Conservation (phyloP, 106 monocot species). For the Dioscorea dumetorum region DNA sequence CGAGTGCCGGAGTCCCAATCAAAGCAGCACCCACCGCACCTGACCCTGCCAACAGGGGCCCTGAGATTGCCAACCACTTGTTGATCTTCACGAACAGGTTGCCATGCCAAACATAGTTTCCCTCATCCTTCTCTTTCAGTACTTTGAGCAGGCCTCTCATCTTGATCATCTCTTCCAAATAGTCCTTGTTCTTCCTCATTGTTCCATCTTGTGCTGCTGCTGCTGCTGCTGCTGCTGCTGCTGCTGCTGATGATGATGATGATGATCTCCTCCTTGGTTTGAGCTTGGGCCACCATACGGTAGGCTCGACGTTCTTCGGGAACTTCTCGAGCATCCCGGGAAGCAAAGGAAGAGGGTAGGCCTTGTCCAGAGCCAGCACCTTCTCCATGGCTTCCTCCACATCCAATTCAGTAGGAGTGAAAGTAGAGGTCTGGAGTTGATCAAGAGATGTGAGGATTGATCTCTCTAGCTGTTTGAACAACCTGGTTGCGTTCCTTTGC, state of each 20-base stretch:
- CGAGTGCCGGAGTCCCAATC: slow-evolving; percentile 12
- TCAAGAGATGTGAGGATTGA: slow-evolving; percentile 26
- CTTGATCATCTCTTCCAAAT: slow-evolving; percentile 36
- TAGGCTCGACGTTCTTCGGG: slow-evolving; percentile 48
- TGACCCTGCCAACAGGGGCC: slow-evolving; percentile 47
- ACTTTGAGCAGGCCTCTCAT: slow-evolving; percentile 26
- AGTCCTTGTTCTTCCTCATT: slow-evolving; percentile 53
- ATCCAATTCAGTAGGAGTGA: background rate
- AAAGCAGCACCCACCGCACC: slow-evolving; percentile 32
- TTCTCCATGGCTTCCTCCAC: slow-evolving; percentile 34
- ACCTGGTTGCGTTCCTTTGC: slow-evolving; percentile 14
- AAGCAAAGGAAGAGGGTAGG: slow-evolving; percentile 71
- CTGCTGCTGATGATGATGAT: no score
- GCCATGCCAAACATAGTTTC: slow-evolving; percentile 34
- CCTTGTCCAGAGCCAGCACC: slow-evolving; percentile 66
- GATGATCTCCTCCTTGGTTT: background rate
- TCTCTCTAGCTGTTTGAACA: slow-evolving; percentile 63
- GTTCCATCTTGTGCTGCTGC: slow-evolving; percentile 8
- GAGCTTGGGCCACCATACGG: slow-evolving; percentile 69
- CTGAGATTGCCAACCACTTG: slow-evolving; percentile 43
- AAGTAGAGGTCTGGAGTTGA: background rate
- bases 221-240: no score
- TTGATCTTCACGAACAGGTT: slow-evolving; percentile 39
- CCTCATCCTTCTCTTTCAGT: slow-evolving; percentile 36
- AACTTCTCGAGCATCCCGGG: slow-evolving; percentile 84